Base-by-base conservation (phyloP, 768 basidiomycete genomes). In the Tubosaeta sp. region DNA sequence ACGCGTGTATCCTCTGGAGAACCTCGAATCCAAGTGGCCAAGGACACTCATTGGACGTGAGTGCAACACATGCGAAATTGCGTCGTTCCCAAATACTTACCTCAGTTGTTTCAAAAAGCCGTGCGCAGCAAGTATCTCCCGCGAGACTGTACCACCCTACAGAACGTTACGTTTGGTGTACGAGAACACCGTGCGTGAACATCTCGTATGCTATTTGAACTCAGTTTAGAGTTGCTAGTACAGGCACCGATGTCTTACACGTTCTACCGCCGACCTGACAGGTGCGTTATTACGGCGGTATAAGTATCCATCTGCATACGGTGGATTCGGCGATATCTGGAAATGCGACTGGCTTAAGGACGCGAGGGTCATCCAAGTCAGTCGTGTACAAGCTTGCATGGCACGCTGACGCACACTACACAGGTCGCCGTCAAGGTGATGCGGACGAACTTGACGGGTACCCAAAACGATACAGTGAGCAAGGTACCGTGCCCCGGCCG, bases 341-440 rank as follows among this genome's bases (percentile, higher is more conserved):
- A 64, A 58, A 49, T 60, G 59, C 11, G 63, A 54, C 32, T 63
- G 56, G 59, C 43, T 59, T 13, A 52, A 51, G 29, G 56, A 62
- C 42, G 50, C 44, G 2, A 50, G 54, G 22, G 43, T 39, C 14
- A 51, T 61, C 41, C 52, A 64, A 55, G 64, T 66, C 21, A 35
- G 54, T 58, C 14, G 12, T 12, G 9, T n/a, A 44, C 22, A 6
- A 36, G 9, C 13, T 10, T 11, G 4, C 7, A 14, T 9, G 12
- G 39, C 3, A 2, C 11, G 3, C 21, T 42, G 19, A 54, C 29
- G 6, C 31, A 38, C 22, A n/a, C 27, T 3, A 35, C 41, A n/a
- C 35, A 65, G 63, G 62, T 63, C 12, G 63, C 62, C 4, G 63
- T 65, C 19, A 65, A 65, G 30, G 58, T 62, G n/a, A 53, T 63